Percentiles rank a stretch among this genome's conserved stretches.
Evolutionary conservation across 495 filamentous ascomycete genomes (phyloP).

Genomic region (Bacidia rubella): DNA sequence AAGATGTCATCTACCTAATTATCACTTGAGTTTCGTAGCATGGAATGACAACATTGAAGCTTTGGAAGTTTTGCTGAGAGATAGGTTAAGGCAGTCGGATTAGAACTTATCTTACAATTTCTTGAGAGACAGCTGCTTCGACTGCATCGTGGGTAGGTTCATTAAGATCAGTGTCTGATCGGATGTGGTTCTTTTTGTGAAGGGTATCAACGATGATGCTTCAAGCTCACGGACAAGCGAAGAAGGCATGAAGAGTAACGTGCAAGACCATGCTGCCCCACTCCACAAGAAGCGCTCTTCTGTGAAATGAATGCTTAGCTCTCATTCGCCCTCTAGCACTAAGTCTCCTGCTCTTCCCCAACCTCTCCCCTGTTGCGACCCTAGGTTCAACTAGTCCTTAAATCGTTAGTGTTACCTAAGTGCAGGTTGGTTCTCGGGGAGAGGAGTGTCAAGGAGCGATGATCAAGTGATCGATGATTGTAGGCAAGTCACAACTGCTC

Average conservation of each 20-base stretch:
- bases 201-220: background rate
- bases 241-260: background rate
- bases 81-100: background rate
- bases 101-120: background rate
- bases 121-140: background rate
- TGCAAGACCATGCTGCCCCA: background rate
- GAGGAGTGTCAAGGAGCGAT: slow-evolving; percentile 1
- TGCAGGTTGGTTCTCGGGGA: slow-evolving; percentile 8
- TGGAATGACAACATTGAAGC: background rate
- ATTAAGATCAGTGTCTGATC: background rate
- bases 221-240: background rate
- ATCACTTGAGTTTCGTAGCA: background rate
- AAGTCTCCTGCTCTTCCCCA: background rate
- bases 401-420: background rate
- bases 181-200: background rate
- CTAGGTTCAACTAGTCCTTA: slow-evolving; percentile 2
- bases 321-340: background rate
- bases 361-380: slow-evolving; percentile 3
- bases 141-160: background rate
- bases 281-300: background rate
- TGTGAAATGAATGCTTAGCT: background rate
- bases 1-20: background rate
- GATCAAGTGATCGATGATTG: slow-evolving; percentile 1
- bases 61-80: background rate
- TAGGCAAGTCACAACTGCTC: slow-evolving; percentile 9